These are phyloP conservation scores for Heritiera fomes DNA, from an alignment of 345 rosid species.

Conservation along the genomic window DNA sequence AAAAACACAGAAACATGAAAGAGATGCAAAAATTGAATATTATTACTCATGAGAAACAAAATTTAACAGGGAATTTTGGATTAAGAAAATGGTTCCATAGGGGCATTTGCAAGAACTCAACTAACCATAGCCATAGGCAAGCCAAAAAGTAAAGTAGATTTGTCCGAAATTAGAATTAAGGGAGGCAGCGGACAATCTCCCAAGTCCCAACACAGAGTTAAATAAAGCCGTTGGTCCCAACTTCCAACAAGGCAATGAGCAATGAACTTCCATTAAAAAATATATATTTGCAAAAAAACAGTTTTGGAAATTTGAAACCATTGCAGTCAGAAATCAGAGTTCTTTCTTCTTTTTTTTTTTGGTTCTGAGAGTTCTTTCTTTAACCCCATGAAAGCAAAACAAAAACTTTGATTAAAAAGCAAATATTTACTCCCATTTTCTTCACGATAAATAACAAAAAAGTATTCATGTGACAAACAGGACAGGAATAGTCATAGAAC, in stretches of 20 bases:
- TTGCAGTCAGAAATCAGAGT: too few relatives aligned
- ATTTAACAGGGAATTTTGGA: background rate
- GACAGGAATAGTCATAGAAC: conserved; percentile 29
- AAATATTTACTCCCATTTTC: background rate
- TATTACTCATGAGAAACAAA: background rate
- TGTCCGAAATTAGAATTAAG: background rate
- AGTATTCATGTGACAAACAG: conserved; percentile 11
- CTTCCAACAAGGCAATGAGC: background rate
- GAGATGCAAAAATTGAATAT: background rate
- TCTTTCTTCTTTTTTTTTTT: too few relatives aligned
- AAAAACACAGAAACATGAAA: background rate
- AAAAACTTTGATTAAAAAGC: too few relatives aligned
- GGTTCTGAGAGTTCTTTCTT: too few relatives aligned
- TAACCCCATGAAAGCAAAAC: too few relatives aligned
- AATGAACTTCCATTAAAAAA: background rate
- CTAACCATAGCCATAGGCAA: background rate
- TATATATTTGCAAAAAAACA: too few relatives aligned
- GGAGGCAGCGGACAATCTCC: background rate
- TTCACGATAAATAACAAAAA: background rate
- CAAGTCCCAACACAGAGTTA: background rate
- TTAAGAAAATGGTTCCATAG: background rate
- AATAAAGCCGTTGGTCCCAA: conserved; percentile 3
- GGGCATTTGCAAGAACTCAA: background rate
- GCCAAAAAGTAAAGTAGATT: background rate
- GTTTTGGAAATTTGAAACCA: too few relatives aligned